Evolutionary conservation across 345 rosid genomes (phyloP), one percentile per base, ranked within the genome.

Genomic region (Dovyalis caffra): DNA sequence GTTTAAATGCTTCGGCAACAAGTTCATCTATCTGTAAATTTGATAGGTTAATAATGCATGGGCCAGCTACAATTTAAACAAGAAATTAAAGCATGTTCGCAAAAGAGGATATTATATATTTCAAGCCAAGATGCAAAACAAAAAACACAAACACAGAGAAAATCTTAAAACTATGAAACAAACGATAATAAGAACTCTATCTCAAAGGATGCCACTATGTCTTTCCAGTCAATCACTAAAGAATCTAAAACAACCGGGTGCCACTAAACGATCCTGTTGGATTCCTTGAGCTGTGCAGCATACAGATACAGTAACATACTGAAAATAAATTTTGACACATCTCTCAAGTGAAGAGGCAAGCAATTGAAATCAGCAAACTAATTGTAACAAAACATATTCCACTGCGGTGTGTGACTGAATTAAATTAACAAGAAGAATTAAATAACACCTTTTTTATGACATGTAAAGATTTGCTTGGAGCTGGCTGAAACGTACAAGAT

Each of bases 11-110:
- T 87, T 87, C 83, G 21, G 78, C 91, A 85, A 93, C 90, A 56
- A 95, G 89, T 74, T 90, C 91, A 86, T 95, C 97, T 69, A 95
- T 86, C 99, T 95, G 81, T 62, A 53, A n/a, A 78, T 21, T 25
- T 37, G 61, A 56, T 25, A 56, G 63, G 73, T 64, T 20, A 51
- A 25, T 7, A 68, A 40, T 11, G 31, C 25, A 31, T 16, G 37
- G 33, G 4, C 10, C 56, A 56, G 4, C 5, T 11, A 10, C 18
- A 66, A 28, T 10, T n/a, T 5, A 25, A 49, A 34, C 31, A 57
- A 11, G 23, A 68, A 14, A 29, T 28, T 25, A 38, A 29, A 56
- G n/a, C 25, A 56, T 23, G 61, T 23, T 56, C 1, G n/a, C 28
- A 23, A 56, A 23, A n/a, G 28, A 56, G 61, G 25, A 23, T 56